Evolutionary conservation across 306 rosid species (phyloP).

Genomic region (Vicia sativa): DNA sequence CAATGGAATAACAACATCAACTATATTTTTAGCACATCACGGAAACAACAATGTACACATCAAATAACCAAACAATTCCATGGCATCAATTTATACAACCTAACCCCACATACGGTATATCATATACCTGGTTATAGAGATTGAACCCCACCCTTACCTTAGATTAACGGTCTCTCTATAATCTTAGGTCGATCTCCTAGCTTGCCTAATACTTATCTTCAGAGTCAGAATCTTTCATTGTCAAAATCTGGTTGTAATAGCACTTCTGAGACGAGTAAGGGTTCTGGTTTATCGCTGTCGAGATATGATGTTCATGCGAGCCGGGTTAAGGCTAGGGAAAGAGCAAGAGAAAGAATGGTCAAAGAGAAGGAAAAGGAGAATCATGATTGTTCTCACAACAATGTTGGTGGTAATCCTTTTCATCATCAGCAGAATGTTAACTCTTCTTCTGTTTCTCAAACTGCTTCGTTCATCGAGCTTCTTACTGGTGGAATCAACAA

Average conservation of each 20-base stretch:
- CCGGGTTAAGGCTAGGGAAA: conserved; percentile 78
- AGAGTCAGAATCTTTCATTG: conserved; percentile 49
- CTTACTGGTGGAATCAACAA: conserved; percentile 63
- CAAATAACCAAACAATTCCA: too few species aligned
- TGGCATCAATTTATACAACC: too few species aligned
- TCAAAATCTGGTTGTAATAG: conserved; percentile 91
- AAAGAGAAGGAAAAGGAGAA: conserved; percentile 62
- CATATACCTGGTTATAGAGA: too few species aligned
- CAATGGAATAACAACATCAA: too few species aligned
- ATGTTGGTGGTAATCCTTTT: conserved; percentile 31
- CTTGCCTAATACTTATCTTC: too few species aligned
- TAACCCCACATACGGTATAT: too few species aligned
- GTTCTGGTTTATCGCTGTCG: conserved; percentile 86
- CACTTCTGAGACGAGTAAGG: conserved; percentile 90
- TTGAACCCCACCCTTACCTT: too few species aligned
- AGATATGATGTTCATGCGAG: conserved; percentile 65
- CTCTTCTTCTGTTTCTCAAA: conserved; percentile 49
- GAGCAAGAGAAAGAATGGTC: conserved; percentile 72
- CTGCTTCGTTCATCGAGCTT: conserved; percentile 81
- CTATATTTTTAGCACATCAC: too few species aligned
- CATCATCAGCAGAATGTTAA: conserved; percentile 33
- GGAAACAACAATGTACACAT: too few species aligned
- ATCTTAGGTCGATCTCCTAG: too few species aligned
- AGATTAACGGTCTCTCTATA: too few species aligned
- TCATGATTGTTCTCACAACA: conserved; percentile 16